A percentile compares a stretch with the other conserved stretches of the same genome.
phyloP scores from a whole-genome alignment of 176 grass and related monocot species.

The Triticum monococcum region DNA sequence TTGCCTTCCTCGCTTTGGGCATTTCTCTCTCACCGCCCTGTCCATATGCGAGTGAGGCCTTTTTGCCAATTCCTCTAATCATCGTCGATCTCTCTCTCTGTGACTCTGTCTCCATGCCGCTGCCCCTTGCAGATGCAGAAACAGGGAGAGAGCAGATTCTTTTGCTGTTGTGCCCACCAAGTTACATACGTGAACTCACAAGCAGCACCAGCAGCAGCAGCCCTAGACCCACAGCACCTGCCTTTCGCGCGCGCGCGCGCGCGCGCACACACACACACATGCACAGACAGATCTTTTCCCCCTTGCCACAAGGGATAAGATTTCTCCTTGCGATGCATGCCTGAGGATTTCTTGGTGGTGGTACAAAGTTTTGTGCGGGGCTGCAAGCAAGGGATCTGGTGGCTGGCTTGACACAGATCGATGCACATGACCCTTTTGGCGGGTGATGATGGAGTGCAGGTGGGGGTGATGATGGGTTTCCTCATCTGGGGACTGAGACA shows the following conservation, averaged over 20 bases:
- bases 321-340: constrained; percentile 25
- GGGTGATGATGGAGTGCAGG: constrained; percentile 56
- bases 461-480: constrained; percentile 66
- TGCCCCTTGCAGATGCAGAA: constrained; percentile 31
- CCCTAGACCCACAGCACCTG: not conserved
- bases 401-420: constrained; percentile 28
- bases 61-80: constrained; percentile 42
- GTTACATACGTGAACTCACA: constrained; percentile 44
- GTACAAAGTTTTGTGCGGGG: constrained; percentile 48
- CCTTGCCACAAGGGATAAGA: constrained; percentile 52
- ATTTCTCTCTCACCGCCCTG: constrained; percentile 45
- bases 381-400: constrained; percentile 51
- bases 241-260: not conserved
- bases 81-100: not conserved
- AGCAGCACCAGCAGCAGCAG: not conserved
- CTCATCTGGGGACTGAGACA: constrained; percentile 77
- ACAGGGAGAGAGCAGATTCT: constrained; percentile 48
- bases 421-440: constrained; percentile 53
- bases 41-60: constrained; percentile 20
- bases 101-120: constrained; percentile 31
- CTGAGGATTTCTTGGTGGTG: not conserved
- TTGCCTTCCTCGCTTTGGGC: constrained; percentile 42
- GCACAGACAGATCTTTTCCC: constrained; percentile 59
- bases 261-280: constrained; percentile 17
- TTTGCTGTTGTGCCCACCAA: constrained; percentile 51